These are phyloP conservation scores for Metschnikowia similis DNA, from an alignment of 805 yeast species.

Conservation along the genomic window DNA sequence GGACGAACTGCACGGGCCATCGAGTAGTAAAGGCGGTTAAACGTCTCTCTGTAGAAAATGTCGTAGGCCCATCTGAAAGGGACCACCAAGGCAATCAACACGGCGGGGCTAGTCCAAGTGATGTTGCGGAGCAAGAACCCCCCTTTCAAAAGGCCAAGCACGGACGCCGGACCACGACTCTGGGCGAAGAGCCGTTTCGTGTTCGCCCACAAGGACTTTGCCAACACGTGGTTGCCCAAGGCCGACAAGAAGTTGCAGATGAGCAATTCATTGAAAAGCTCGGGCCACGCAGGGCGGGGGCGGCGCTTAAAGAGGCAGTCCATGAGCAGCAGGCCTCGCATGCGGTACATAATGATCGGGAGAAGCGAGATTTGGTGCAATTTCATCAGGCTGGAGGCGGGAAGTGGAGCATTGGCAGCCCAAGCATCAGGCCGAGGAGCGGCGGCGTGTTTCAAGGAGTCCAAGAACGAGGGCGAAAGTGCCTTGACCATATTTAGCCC, in stretches of 20 bases:
- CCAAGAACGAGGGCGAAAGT: conserved; percentile 30
- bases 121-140: conserved; percentile 18
- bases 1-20: conserved; percentile 27
- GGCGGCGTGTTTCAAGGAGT: conserved; percentile 17
- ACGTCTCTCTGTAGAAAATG: conserved; percentile 26
- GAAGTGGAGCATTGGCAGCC: background rate
- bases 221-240: conserved; percentile 32
- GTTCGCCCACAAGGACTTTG: conserved; percentile 17
- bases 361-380: conserved; percentile 34
- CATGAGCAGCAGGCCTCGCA: conserved; percentile 31
- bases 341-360: conserved; percentile 36
- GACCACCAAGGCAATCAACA: conserved; percentile 30
- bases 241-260: conserved; percentile 35
- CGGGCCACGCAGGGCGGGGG: conserved; percentile 7
- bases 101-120: conserved; percentile 27
- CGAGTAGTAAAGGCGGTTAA: conserved; percentile 32
- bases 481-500: conserved; percentile 37
- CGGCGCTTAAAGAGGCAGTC: conserved; percentile 21
- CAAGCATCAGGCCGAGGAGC: background rate
- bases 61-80: conserved; percentile 38
- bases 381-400: conserved; percentile 29
- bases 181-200: background rate
- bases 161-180: background rate
- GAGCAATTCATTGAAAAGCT: conserved; percentile 32
- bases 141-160: background rate